Conservation (phyloP, 371 early-diverging fungal genomes). For the Parasitella parasitica region DNA sequence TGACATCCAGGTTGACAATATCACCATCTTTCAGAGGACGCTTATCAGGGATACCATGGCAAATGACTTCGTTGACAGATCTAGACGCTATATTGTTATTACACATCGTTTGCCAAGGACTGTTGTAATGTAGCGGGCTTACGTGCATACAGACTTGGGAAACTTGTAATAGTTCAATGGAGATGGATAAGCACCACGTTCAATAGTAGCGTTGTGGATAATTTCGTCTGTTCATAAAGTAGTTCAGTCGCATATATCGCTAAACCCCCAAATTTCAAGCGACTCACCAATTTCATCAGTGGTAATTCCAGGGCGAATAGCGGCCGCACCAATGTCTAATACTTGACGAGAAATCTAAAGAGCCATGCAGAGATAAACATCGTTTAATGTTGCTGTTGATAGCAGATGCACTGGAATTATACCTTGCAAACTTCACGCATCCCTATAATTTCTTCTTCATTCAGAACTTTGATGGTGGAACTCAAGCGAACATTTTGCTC, state of each 20-base stretch:
- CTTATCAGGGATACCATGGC: conserved; percentile 91
- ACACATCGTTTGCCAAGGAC: neutral
- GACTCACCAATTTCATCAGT: conserved; percentile 81
- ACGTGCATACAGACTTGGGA: conserved; percentile 92
- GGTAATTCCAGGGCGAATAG: conserved; percentile 84
- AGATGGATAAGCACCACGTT: conserved; percentile 90
- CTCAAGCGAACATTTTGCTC: conserved; percentile 63
- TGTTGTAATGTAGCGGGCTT: conserved; percentile 54
- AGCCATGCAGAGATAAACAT: neutral
- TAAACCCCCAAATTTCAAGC: neutral
- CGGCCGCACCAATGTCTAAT: conserved; percentile 77
- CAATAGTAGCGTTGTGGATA: conserved; percentile 87
- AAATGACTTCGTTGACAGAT: conserved; percentile 75
- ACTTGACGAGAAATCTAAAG: conserved; percentile 89
- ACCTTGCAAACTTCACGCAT: conserved; percentile 85
- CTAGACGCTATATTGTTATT: no score
- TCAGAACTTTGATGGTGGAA: conserved; percentile 68
- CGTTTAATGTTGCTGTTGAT: neutral
- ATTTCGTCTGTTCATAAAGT: conserved; percentile 58
- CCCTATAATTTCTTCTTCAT: conserved; percentile 72
- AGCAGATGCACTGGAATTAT: neutral
- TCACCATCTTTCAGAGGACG: conserved; percentile 90
- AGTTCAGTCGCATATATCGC: no score
- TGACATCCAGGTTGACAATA: conserved; percentile 90
- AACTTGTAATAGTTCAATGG: conserved; percentile 93